These are phyloP conservation scores for Coffea eugenioides DNA, from an alignment of 257 asterid genomes.

Conservation along the genomic window DNA sequence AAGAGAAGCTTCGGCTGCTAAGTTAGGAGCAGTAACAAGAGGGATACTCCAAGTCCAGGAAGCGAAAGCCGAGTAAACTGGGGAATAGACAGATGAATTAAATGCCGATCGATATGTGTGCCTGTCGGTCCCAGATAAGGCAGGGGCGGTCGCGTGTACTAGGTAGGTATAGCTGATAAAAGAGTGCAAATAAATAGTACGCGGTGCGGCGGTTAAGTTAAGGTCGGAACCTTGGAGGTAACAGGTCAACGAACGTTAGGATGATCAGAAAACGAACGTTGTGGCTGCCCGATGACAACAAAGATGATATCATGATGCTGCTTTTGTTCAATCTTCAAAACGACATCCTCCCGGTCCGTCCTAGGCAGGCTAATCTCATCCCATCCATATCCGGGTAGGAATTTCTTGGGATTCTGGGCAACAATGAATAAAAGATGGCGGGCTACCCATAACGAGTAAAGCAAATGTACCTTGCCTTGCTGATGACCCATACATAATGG, in stretches of 20 bases:
- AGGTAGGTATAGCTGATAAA: not conserved
- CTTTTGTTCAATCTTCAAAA: no score
- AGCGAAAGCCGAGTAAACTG: not conserved
- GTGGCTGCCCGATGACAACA: not conserved
- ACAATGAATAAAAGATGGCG: no score
- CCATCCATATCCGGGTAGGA: not conserved
- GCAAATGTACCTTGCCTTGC: no score
- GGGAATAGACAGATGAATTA: not conserved
- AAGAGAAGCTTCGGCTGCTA: not conserved
- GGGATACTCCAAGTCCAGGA: no score
- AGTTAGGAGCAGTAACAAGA: no score
- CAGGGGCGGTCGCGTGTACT: constrained; percentile 12
- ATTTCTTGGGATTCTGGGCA: not conserved
- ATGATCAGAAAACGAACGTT: no score
- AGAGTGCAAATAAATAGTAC: no score
- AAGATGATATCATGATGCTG: not conserved
- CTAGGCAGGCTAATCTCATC: not conserved
- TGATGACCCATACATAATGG: no score
- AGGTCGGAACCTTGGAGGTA: no score
- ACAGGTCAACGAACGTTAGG: no score
- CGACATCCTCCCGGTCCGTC: not conserved
- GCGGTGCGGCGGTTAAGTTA: no score
- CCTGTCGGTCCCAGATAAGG: constrained; percentile 19
- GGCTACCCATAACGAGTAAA: no score
- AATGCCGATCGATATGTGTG: constrained; percentile 5